A percentile compares a stretch with the other conserved stretches of the same genome.
phyloP scores from a whole-genome alignment of 2,329 filamentous ascomycete genomes.

The Parasarocladium wereldwijsianum region DNA sequence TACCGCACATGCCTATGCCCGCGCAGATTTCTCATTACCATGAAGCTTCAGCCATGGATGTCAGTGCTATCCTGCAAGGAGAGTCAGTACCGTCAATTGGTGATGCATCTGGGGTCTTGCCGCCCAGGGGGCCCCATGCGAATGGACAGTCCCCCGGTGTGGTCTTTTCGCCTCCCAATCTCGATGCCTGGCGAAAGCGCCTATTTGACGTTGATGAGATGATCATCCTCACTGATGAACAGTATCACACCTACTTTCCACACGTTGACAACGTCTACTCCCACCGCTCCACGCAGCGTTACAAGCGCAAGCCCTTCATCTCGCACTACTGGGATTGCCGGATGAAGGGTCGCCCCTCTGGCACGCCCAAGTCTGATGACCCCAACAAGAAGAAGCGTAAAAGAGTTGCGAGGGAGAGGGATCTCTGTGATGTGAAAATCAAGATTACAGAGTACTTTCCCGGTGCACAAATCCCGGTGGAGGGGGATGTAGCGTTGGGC shows the following conservation, averaged over 20 bases:
- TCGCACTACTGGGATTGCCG: slow-evolving; percentile 79
- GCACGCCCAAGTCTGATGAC: slow-evolving; percentile 66
- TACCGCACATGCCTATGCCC: slow-evolving; percentile 3
- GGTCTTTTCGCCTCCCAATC: slow-evolving; percentile 50
- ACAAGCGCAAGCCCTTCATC: slow-evolving; percentile 70
- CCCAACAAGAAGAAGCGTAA: slow-evolving; percentile 74
- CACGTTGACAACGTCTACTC: slow-evolving; percentile 78
- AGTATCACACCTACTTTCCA: slow-evolving; percentile 73
- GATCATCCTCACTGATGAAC: slow-evolving; percentile 57
- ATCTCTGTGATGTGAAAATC: slow-evolving; percentile 78
- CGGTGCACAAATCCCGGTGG: slow-evolving; percentile 24
- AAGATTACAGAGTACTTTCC: slow-evolving; percentile 72
- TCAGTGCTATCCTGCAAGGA: slow-evolving; percentile 17
- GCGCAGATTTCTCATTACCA: not conserved
- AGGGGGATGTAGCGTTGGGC: slow-evolving; percentile 7
- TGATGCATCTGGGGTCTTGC: not conserved
- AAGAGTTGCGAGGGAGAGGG: slow-evolving; percentile 56
- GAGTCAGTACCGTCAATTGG: slow-evolving; percentile 20
- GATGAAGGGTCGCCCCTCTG: slow-evolving; percentile 63
- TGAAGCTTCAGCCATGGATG: slow-evolving; percentile 12
- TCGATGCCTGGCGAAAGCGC: slow-evolving; percentile 54
- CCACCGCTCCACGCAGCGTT: slow-evolving; percentile 65
- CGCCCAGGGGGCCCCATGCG: slow-evolving; percentile 18
- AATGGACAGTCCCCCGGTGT: slow-evolving; percentile 26
- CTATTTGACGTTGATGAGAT: slow-evolving; percentile 63